Evolutionary conservation across 805 yeast species (phyloP).

Genomic region (Nakazawaea wickerhamii): DNA sequence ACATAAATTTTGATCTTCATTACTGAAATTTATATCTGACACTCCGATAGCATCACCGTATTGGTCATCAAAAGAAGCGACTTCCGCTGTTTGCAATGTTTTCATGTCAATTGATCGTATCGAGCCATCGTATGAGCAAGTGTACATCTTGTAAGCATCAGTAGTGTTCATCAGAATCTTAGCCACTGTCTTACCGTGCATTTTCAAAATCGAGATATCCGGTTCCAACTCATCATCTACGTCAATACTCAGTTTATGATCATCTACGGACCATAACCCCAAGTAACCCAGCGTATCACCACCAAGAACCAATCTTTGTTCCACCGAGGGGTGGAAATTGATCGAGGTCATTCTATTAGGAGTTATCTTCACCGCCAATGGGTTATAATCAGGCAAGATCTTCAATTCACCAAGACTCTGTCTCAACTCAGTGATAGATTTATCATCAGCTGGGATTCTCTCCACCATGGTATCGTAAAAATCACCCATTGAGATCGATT

Average conservation of each 20-base stretch:
- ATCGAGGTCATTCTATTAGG: constrained; percentile 70
- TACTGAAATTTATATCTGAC: constrained; percentile 62
- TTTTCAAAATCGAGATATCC: constrained; percentile 56
- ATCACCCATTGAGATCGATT: constrained; percentile 62
- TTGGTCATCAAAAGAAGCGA: constrained; percentile 50
- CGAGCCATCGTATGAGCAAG: constrained; percentile 86
- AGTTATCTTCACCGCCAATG: constrained; percentile 66
- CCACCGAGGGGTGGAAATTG: constrained; percentile 67
- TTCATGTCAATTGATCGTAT: constrained; percentile 66
- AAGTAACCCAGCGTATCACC: constrained; percentile 88
- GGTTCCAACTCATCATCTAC: constrained; percentile 34
- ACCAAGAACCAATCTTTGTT: constrained; percentile 62
- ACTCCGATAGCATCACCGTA: constrained; percentile 58
- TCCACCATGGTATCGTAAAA: constrained; percentile 51
- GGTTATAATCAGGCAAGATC: constrained; percentile 53
- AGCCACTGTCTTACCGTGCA: constrained; percentile 74
- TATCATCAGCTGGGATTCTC: constrained; percentile 26
- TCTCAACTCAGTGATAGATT: constrained; percentile 42
- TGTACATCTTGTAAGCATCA: constrained; percentile 49
- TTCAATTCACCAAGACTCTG: constrained; percentile 46
- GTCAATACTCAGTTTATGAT: constrained; percentile 27
- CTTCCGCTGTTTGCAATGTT: constrained; percentile 53
- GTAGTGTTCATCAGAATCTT: constrained; percentile 49
- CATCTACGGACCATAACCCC: constrained; percentile 78
- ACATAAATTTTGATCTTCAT: constrained; percentile 45